phyloP scores from a whole-genome alignment of 257 asterid genomes.

The Nyctanthes arbortristis region DNA sequence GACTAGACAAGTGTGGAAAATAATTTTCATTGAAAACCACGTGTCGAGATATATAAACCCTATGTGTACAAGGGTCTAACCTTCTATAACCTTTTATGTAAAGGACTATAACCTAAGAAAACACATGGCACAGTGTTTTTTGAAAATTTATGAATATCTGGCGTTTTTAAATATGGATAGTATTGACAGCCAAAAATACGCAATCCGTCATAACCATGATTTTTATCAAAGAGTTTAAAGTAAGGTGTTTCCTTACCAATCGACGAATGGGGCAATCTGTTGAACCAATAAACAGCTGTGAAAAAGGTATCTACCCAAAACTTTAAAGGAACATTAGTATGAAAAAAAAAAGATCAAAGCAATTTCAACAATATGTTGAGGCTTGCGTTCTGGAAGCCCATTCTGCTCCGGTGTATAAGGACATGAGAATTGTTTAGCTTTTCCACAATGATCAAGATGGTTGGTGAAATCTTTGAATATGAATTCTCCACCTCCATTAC shows the following conservation, averaged over 20 bases:
- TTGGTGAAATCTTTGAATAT: not conserved
- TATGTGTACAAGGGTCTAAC: not conserved
- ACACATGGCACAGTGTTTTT: not conserved
- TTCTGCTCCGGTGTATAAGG: not conserved
- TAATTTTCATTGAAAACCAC: no score
- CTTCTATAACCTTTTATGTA: not conserved
- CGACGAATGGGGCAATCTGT: not conserved
- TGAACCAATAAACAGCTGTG: not conserved
- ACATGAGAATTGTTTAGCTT: not conserved
- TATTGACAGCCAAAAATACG: not conserved
- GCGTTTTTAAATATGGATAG: not conserved
- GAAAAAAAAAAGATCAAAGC: not conserved
- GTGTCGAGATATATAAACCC: not conserved
- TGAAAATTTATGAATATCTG: not conserved
- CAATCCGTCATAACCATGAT: not conserved
- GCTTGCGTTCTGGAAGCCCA: not conserved
- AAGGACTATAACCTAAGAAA: not conserved
- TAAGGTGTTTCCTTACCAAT: not conserved
- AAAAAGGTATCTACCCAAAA: no score
- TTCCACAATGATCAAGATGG: no score
- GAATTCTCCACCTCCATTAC: not conserved
- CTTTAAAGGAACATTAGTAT: not conserved
- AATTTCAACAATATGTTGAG: not conserved
- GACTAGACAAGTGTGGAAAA: no score
- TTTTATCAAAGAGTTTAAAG: not conserved